phyloP scores from a whole-genome alignment of 805 yeast species.

The Myxozyma neotropica region DNA sequence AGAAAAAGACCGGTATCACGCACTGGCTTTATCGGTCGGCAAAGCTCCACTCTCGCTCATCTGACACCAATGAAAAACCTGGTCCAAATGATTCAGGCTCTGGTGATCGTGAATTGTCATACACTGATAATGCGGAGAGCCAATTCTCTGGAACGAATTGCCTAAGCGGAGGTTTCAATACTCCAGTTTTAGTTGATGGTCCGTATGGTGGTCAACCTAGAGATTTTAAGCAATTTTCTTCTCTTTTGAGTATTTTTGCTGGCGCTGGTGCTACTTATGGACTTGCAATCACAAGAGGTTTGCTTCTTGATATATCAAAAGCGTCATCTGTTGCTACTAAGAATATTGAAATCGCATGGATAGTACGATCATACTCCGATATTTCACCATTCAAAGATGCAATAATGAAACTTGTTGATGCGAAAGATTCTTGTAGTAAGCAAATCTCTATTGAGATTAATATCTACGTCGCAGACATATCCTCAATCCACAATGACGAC shows the following conservation, averaged over 20 bases:
- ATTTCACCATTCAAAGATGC: neutral
- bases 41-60: neutral
- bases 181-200: constrained; percentile 50
- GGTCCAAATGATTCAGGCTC: neutral
- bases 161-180: neutral
- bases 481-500: neutral
- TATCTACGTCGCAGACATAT: constrained; percentile 6
- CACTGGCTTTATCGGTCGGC: constrained; percentile 6
- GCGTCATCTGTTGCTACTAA: neutral
- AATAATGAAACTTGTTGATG: neutral
- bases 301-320: neutral
- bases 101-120: neutral
- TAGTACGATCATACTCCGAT: neutral
- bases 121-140: neutral
- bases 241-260: constrained; percentile 46
- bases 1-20: constrained; percentile 33
- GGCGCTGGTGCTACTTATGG: constrained; percentile 54
- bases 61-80: neutral
- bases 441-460: neutral
- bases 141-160: neutral
- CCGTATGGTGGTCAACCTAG: constrained; percentile 53
- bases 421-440: neutral
- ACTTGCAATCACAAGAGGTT: constrained; percentile 41
- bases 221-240: constrained; percentile 49
- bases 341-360: constrained; percentile 6